Evolutionary conservation across 768 basidiomycete genomes (phyloP), one percentile per base, ranked within the genome.

Genomic region (Tricholoma flavovirens): DNA sequence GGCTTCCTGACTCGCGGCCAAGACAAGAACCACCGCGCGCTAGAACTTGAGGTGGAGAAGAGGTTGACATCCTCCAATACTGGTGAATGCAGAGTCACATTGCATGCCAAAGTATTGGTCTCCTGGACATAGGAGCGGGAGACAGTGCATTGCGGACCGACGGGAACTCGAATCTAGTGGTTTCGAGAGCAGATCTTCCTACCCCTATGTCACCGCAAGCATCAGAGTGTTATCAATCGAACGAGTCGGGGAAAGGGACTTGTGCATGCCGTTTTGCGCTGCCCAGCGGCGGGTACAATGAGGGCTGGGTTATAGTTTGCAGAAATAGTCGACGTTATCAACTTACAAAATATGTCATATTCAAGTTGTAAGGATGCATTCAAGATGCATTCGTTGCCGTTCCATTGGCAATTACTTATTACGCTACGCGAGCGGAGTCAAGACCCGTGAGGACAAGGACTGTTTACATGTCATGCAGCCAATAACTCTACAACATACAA

Each of bases 201-300:
- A 85, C 84, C 38, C 74, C 89, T 45, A 58, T 80, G 50, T 32
- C 24, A 26, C 24, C n/a, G 29, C 4, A 29, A 8, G 29, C 29
- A 8, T 4, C 4, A 29, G 8, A 29, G 2, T 72, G 76, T 40
- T 77, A 83, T 56, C 65, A 67, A 15, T 62, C 67, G n/a, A 65
- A 70, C 4, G 71, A 70, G 30, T 32, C 2, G 30, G 30, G 7
- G 3, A 57, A 60, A 24, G 77, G 80, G 58, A 67, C 74, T 7
- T 88, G 84, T 29, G 80, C 81, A 15, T 14, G 86, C 75, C 3
- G 79, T 89, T 87, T 88, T 66, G 87, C 77, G 0, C 64, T 84
- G 38, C 83, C 86, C 6, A 77, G 70, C 56, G 58, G 69, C 22
- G 71, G 64, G 7, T 63, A 70, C n/a, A 64, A 66, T 36, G 64